These are phyloP conservation scores for Penicillium janthinellum DNA, from an alignment of 2,329 filamentous ascomycete genomes.

Conservation along the genomic window DNA sequence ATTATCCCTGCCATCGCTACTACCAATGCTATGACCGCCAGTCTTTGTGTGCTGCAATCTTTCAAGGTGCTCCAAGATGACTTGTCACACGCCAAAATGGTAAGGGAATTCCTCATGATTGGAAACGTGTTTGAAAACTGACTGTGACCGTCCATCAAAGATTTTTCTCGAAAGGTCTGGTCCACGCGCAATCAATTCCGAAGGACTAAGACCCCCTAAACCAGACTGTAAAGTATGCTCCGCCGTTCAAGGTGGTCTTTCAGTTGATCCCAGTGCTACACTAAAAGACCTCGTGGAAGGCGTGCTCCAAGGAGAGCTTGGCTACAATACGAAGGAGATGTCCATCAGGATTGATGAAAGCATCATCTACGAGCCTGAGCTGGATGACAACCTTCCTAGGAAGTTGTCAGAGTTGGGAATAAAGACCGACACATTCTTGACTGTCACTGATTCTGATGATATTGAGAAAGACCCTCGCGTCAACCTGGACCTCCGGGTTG, in stretches of 20 bases:
- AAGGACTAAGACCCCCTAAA: conserved; percentile 66
- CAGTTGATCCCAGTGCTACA: conserved; percentile 73
- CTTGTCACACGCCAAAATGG: conserved; percentile 73
- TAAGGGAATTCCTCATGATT: conserved; percentile 36
- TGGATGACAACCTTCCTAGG: conserved; percentile 81
- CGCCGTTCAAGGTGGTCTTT: conserved; percentile 67
- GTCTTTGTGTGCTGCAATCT: conserved; percentile 86
- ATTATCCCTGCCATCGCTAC: conserved; percentile 98
- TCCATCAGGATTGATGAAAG: conserved; percentile 73
- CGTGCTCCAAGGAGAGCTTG: conserved; percentile 69
- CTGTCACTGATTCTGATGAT: conserved; percentile 79
- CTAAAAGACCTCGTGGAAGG: conserved; percentile 77
- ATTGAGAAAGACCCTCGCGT: conserved; percentile 66
- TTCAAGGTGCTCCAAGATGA: conserved; percentile 84
- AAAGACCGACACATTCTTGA: conserved; percentile 73
- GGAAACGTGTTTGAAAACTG: conserved; percentile 1
- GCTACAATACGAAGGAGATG: conserved; percentile 80
- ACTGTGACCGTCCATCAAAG: conserved; percentile 37
- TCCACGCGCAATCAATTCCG: conserved; percentile 60
- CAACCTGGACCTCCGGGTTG: conserved; percentile 68
- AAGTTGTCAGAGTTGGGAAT: conserved; percentile 78
- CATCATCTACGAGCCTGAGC: conserved; percentile 85
- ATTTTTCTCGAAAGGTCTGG: conserved; percentile 74
- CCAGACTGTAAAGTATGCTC: conserved; percentile 82
- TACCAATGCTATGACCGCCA: conserved; percentile 94